phyloP scores from a whole-genome alignment of 805 yeast species.

The Yamadazyma sp. region DNA sequence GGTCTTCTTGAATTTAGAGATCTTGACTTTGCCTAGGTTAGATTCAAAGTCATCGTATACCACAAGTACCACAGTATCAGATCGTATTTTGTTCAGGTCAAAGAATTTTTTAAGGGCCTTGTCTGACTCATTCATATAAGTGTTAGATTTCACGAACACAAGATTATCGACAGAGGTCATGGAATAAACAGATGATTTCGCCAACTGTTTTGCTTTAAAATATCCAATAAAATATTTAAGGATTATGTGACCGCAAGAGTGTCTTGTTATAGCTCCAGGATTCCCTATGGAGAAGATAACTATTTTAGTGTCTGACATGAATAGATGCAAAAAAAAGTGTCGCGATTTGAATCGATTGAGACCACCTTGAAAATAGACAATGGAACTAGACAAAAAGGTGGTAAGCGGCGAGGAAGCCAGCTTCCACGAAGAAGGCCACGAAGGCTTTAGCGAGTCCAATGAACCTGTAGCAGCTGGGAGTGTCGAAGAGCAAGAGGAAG shows the following conservation, averaged over 20 bases:
- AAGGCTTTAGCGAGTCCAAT: constrained; percentile 11
- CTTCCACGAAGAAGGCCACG: constrained; percentile 1
- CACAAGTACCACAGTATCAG: constrained; percentile 20
- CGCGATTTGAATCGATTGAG: too few relatives aligned
- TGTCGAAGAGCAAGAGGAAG: constrained; percentile 28
- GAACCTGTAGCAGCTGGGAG: constrained; percentile 15
- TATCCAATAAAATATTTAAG: constrained; percentile 26
- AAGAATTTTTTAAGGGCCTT: constrained; percentile 27
- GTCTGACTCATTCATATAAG: constrained; percentile 42
- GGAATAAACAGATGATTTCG: constrained; percentile 31
- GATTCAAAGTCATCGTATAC: constrained; percentile 42
- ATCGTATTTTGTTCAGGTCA: constrained; percentile 17
- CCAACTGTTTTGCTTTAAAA: constrained; percentile 29
- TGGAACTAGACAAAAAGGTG: too few relatives aligned
- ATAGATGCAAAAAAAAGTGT: neutral
- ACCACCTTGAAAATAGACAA: too few relatives aligned
- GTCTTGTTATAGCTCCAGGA: constrained; percentile 41
- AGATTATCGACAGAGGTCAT: constrained; percentile 22
- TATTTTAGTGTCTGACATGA: constrained; percentile 5
- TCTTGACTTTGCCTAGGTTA: constrained; percentile 28
- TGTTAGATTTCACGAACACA: constrained; percentile 34
- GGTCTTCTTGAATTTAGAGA: constrained; percentile 31
- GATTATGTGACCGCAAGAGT: constrained; percentile 40
- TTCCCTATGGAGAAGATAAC: constrained; percentile 36
- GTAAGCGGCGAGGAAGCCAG: too few relatives aligned